Evolutionary conservation across 805 yeast species (phyloP).

Genomic region (Cyberlindnera americana): DNA sequence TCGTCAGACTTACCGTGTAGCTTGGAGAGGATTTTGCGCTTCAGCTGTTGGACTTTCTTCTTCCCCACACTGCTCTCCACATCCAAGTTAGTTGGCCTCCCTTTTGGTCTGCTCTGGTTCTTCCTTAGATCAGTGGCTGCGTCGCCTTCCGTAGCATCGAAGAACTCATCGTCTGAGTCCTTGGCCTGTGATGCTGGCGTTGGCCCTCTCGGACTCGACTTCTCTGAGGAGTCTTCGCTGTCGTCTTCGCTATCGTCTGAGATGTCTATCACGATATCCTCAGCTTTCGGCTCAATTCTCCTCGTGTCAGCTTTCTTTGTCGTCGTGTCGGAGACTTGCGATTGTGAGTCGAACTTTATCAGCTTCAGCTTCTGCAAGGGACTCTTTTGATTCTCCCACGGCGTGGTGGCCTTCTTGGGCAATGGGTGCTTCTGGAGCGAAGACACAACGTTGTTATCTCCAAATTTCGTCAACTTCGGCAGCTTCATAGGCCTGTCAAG

Average conservation of each 20-base stretch:
- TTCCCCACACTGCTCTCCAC: background rate
- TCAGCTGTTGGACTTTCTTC: background rate
- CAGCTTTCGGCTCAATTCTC: too few species aligned
- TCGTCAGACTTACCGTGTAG: constrained; percentile 16
- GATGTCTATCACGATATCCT: too few species aligned
- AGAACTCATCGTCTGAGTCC: constrained; percentile 9
- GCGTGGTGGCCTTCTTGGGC: too few species aligned
- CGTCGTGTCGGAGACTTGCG: background rate
- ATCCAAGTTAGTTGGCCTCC: background rate
- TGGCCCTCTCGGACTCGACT: too few species aligned
- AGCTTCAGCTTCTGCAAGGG: background rate
- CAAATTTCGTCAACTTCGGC: constrained; percentile 14
- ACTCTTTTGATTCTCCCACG: background rate
- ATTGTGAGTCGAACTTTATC: constrained; percentile 1
- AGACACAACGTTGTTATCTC: background rate
- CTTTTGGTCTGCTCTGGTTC: too few species aligned
- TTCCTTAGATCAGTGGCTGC: too few species aligned
- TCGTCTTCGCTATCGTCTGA: too few species aligned
- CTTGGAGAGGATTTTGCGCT: constrained; percentile 5
- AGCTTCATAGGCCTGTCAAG: constrained; percentile 5
- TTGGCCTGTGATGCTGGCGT: too few species aligned
- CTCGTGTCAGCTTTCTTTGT: background rate
- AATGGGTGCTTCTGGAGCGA: background rate
- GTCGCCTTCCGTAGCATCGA: constrained; percentile 4
- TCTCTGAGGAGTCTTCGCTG: too few species aligned